Percentiles rank a stretch among this genome's conserved stretches.
phyloP scores from a whole-genome alignment of 2,329 filamentous ascomycete genomes.

The Ilyonectria mors-panacis region DNA sequence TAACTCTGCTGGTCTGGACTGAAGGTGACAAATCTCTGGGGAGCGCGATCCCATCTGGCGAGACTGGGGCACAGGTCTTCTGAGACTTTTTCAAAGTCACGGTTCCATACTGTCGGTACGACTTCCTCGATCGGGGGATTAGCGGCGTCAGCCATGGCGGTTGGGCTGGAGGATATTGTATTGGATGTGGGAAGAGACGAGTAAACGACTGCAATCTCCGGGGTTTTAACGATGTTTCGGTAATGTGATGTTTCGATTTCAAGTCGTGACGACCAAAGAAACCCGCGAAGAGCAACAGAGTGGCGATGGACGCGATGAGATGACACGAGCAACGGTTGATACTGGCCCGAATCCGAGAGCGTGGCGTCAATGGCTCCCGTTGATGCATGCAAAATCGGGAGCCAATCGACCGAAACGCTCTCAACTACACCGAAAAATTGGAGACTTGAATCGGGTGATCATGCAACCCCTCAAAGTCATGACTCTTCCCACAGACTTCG shows the following conservation, averaged over 20 bases:
- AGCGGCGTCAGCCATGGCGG: conserved; percentile 14
- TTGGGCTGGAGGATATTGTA: neutral
- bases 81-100: conserved; percentile 26
- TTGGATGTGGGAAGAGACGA: neutral
- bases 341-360: neutral
- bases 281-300: neutral
- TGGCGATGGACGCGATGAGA: neutral
- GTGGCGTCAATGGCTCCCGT: neutral
- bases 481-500: neutral
- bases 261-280: neutral
- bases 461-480: neutral
- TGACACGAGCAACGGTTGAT: neutral
- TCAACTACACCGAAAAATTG: conserved; percentile 15
- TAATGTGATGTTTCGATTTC: neutral
- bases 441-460: conserved; percentile 18
- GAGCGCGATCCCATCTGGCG: conserved; percentile 23
- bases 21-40: conserved; percentile 31
- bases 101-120: conserved; percentile 28
- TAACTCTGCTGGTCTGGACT: conserved; percentile 18
- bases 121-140: conserved; percentile 9
- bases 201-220: neutral
- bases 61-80: conserved; percentile 26
- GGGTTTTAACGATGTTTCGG: conserved; percentile 3
- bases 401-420: conserved; percentile 16
- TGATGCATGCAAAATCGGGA: conserved; percentile 8